phyloP scores from a whole-genome alignment of 192 early-diverging fungal species.

The Linnemannia hyalina region DNA sequence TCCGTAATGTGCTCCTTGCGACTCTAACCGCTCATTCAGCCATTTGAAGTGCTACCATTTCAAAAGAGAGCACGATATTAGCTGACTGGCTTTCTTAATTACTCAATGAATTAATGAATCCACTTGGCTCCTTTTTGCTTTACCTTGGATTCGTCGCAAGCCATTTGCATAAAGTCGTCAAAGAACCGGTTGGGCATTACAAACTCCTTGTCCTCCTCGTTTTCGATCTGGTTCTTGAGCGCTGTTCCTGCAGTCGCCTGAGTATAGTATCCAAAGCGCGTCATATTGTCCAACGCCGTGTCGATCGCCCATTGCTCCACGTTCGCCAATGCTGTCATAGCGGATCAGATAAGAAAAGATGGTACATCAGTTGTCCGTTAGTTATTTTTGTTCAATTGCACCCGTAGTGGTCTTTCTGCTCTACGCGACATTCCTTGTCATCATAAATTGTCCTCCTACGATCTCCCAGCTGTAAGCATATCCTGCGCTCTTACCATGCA shows the following conservation, averaged over 20 bases:
- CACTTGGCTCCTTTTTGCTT: neutral
- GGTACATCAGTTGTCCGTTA: neutral
- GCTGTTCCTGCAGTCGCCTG: conserved; percentile 40
- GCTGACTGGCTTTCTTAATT: neutral
- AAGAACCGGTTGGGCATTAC: conserved; percentile 61
- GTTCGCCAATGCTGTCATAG: conserved; percentile 61
- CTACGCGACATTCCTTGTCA: neutral
- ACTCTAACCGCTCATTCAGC: conserved; percentile 63
- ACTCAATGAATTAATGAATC: neutral
- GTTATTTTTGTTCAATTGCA: neutral
- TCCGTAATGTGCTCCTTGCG: conserved; percentile 66
- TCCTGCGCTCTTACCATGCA: conserved; percentile 57
- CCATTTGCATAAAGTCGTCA: conserved; percentile 71
- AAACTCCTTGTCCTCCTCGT: conserved; percentile 31
- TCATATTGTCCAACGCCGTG: conserved; percentile 75
- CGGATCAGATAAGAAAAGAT: neutral
- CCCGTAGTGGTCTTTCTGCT: neutral
- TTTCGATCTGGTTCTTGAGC: conserved; percentile 22
- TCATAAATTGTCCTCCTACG: too few species aligned
- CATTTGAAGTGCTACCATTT: conserved; percentile 65
- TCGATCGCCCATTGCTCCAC: conserved; percentile 84
- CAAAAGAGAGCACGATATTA: neutral
- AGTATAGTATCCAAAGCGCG: conserved; percentile 60
- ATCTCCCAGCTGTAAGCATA: too few species aligned
- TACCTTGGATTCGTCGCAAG: conserved; percentile 72